phyloP scores from a whole-genome alignment of 2,329 filamentous ascomycete genomes.

The Corniculantispora saksenae region DNA sequence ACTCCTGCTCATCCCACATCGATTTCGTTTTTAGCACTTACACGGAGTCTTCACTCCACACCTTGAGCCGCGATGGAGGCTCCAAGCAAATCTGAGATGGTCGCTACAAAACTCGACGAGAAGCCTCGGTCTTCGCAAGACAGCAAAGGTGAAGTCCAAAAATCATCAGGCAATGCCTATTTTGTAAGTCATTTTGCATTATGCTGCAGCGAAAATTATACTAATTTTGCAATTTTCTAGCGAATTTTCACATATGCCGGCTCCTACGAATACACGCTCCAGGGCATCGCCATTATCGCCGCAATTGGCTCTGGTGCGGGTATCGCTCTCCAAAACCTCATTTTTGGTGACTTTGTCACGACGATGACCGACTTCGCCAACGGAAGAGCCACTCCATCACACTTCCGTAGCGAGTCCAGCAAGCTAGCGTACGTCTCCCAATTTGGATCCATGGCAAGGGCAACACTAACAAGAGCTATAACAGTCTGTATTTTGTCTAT shows the following conservation, averaged over 20 bases:
- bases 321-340: slow-evolving; percentile 40
- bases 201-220: not conserved
- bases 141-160: not conserved
- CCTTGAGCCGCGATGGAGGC: slow-evolving; percentile 8
- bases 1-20: too few species aligned
- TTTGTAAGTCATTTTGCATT: not conserved
- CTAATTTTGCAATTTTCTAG: slow-evolving; percentile 1
- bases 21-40: not conserved
- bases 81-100: not conserved
- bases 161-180: slow-evolving; percentile 7
- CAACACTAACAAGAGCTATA: not conserved
- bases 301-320: slow-evolving; percentile 40
- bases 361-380: slow-evolving; percentile 36
- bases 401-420: slow-evolving; percentile 34
- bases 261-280: slow-evolving; percentile 19
- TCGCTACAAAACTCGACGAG: not conserved
- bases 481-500: slow-evolving; percentile 58
- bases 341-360: slow-evolving; percentile 41
- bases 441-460: not conserved
- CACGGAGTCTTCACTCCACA: not conserved
- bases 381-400: slow-evolving; percentile 25
- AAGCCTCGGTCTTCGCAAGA: not conserved
- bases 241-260: slow-evolving; percentile 23
- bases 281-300: slow-evolving; percentile 28
- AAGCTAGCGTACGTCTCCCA: slow-evolving; percentile 31